Percentiles rank a stretch among this genome's conserved stretches.
Evolutionary conservation across 345 rosid species (phyloP).

Genomic region (Gynandropsis gynandra): DNA sequence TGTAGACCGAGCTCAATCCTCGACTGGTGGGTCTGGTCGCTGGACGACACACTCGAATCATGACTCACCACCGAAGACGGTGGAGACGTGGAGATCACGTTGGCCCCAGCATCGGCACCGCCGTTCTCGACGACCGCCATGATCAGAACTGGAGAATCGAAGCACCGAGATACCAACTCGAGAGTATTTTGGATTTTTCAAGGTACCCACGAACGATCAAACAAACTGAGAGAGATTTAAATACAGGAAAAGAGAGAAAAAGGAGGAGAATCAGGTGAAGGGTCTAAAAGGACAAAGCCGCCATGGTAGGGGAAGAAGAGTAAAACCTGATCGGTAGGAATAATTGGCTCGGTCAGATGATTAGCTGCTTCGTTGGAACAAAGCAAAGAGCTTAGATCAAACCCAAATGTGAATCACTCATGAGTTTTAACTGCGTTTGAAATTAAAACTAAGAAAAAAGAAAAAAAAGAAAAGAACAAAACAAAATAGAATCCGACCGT

Average conservation of each 20-base stretch:
- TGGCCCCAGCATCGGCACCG: slow-evolving; percentile 27
- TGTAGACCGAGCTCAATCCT: slow-evolving; percentile 23
- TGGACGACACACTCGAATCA: slow-evolving; percentile 34
- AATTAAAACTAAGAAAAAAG: background rate
- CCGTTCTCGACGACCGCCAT: slow-evolving; percentile 62
- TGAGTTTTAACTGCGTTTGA: slow-evolving; percentile 7
- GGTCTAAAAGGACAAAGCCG: background rate
- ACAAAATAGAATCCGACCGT: slow-evolving; percentile 9
- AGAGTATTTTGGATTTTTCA: slow-evolving; percentile 18
- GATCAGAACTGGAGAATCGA: slow-evolving; percentile 9
- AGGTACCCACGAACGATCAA: slow-evolving; percentile 17
- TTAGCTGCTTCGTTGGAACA: slow-evolving; percentile 7
- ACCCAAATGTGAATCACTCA: background rate
- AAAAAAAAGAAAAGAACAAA: background rate
- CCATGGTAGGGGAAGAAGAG: slow-evolving; percentile 17
- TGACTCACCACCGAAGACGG: slow-evolving; percentile 31
- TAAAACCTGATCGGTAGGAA: background rate
- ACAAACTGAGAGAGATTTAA: background rate
- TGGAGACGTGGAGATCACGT: slow-evolving; percentile 30
- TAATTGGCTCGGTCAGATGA: slow-evolving; percentile 5
- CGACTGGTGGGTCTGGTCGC: slow-evolving; percentile 43
- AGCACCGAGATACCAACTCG: background rate
- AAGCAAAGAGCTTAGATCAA: background rate
- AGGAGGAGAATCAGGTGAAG: background rate
- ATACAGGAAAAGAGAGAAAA: slow-evolving; percentile 7